A percentile compares a stretch with the other conserved stretches of the same genome.
phyloP scores from a whole-genome alignment of 192 early-diverging fungal species.

The Backusella parvicylindrica region DNA sequence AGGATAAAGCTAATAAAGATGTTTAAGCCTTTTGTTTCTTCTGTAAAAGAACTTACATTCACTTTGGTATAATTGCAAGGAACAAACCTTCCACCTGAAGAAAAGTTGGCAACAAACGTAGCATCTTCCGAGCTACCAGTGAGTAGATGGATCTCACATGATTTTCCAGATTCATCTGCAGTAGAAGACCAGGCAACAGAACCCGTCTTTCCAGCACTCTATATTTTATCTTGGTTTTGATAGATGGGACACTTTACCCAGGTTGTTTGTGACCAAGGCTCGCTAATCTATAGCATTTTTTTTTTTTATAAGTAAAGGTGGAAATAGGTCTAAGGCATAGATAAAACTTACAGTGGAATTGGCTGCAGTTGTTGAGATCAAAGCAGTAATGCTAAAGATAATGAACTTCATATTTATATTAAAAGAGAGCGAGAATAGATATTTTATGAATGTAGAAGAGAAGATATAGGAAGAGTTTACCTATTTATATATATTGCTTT shows the following conservation, averaged over 20 bases:
- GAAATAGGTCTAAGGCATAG: too few species aligned
- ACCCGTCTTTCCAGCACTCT: constrained; percentile 18
- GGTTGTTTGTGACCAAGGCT: constrained; percentile 1
- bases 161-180: neutral
- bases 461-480: too few species aligned
- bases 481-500: neutral
- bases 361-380: neutral
- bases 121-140: constrained; percentile 22
- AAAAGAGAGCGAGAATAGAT: too few species aligned
- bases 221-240: neutral
- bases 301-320: too few species aligned
- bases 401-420: neutral
- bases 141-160: constrained; percentile 27
- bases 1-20: neutral
- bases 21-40: neutral
- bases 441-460: too few species aligned
- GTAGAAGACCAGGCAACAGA: constrained; percentile 20
- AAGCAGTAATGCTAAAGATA: neutral
- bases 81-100: constrained; percentile 3
- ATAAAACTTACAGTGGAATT: neutral
- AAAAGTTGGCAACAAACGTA: constrained; percentile 29
- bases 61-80: constrained; percentile 15
- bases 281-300: neutral
- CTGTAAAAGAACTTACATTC: constrained; percentile 8
- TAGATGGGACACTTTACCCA: neutral